phyloP scores from a whole-genome alignment of 1,284 basidiomycete genomes.

The Ganoderma lucidum region DNA sequence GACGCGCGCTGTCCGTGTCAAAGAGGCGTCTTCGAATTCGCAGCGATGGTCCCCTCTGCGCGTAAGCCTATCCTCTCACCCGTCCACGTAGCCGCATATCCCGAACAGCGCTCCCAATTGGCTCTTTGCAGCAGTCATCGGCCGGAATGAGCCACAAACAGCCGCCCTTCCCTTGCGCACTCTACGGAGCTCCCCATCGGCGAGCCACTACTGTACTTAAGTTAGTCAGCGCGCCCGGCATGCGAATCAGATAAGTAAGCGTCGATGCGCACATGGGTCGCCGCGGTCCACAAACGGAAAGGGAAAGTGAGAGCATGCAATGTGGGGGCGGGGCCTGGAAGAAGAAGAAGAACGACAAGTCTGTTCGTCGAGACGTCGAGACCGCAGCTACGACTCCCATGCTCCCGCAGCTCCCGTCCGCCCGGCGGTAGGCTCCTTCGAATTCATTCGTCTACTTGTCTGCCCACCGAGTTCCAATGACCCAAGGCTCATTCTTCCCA shows the following conservation, averaged over 20 bases:
- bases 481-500: background rate
- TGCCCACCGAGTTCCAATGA: background rate
- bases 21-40: constrained; percentile 1
- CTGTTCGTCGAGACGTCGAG: constrained; percentile 6
- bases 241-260: constrained; percentile 2
- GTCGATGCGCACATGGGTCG: background rate
- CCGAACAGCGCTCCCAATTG: background rate
- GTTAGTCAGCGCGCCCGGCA: background rate
- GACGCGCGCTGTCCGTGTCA: constrained; percentile 5
- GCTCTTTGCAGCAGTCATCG: background rate
- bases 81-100: background rate
- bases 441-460: background rate
- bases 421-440: background rate
- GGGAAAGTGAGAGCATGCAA: background rate
- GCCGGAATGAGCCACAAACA: background rate
- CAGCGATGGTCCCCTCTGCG: background rate
- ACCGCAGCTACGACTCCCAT: background rate
- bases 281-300: background rate
- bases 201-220: background rate
- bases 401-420: background rate
- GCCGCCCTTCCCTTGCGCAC: background rate
- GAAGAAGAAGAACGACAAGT: background rate
- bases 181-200: background rate
- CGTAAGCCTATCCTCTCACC: background rate
- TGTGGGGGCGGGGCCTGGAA: background rate